Base-by-base conservation (phyloP, 129 eudicot species). In the Helichrysum umbraculigerum region DNA sequence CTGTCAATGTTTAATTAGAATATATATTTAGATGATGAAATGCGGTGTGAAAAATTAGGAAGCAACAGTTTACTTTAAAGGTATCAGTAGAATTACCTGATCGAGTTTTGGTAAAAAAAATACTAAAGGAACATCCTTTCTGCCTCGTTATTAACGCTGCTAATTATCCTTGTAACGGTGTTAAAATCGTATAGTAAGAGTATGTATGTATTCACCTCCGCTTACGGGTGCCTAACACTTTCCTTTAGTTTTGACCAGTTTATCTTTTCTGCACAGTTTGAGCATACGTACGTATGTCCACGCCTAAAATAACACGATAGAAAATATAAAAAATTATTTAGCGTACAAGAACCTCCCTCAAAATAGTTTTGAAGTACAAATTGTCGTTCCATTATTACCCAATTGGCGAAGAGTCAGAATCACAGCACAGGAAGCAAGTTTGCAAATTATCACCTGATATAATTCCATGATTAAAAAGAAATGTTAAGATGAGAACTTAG, bases 201-300 rank as follows among this genome's bases (percentile, higher is more conserved):
- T 80, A 74, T 85, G 69, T 17, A 77, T 42, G 87, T 62, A 85
- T 88, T 68, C 87, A 88, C 85, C 90, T 84, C 84, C 71, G 92
- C 88, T 71, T 69, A 88, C 86, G 32, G 96, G 98, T 78, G 98
- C 97, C 59, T 73, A 50, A 78, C 93, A 87, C 75, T 81, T 91
- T 44, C 86, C 86, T 72, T 70, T 78, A 60, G 63, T 75, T 33
- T 83, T 70, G 66, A 91, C 86, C 88, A 94, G 81, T 21, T 81
- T 83, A 80, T 67, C 64, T 80, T 80, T 54, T 79, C 79, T 10
- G 98, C 96, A 79, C 98, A 91, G 42, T 83, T 74, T 50, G 86
- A 74, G 72, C 98, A 94, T 19, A 91, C 73, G 80, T 88, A 87
- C 88, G 91, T 87, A 81, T 83, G 93, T 74, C 96, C 96, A 74